Evolutionary conservation across 176 grass and related monocot species (phyloP).

Genomic region (Raddia guianensis): DNA sequence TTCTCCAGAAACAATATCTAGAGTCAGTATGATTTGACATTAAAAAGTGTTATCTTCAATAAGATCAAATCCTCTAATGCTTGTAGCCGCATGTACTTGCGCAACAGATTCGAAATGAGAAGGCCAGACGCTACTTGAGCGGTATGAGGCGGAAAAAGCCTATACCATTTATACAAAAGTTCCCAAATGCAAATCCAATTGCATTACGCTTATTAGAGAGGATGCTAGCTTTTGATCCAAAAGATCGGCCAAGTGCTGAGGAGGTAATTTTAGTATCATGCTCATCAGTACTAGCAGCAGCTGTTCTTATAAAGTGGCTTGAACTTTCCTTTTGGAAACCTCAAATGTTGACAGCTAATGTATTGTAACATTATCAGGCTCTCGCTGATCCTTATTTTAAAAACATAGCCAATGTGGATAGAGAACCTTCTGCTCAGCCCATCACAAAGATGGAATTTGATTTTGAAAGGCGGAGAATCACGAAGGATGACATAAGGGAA

Average conservation of each 20-base stretch:
- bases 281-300: neutral
- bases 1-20: constrained; percentile 80
- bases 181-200: constrained; percentile 74
- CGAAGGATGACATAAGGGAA: constrained; percentile 94
- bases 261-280: constrained; percentile 54
- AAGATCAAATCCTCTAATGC: constrained; percentile 9
- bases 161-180: constrained; percentile 76
- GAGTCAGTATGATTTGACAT: constrained; percentile 56
- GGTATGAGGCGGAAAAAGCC: constrained; percentile 83
- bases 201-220: constrained; percentile 76
- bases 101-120: constrained; percentile 89
- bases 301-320: neutral
- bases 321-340: constrained; percentile 29
- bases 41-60: neutral
- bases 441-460: constrained; percentile 94
- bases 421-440: constrained; percentile 83
- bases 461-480: constrained; percentile 87
- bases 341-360: constrained; percentile 38
- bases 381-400: constrained; percentile 96
- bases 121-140: constrained; percentile 90
- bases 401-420: constrained; percentile 87
- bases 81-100: constrained; percentile 24
- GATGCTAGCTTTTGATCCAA: constrained; percentile 94
- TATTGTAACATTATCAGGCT: constrained; percentile 59
- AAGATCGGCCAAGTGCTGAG: constrained; percentile 89